Base-by-base conservation (phyloP, 2,329 filamentous ascomycete genomes). In the Sodiomyces alkalinus region DNA sequence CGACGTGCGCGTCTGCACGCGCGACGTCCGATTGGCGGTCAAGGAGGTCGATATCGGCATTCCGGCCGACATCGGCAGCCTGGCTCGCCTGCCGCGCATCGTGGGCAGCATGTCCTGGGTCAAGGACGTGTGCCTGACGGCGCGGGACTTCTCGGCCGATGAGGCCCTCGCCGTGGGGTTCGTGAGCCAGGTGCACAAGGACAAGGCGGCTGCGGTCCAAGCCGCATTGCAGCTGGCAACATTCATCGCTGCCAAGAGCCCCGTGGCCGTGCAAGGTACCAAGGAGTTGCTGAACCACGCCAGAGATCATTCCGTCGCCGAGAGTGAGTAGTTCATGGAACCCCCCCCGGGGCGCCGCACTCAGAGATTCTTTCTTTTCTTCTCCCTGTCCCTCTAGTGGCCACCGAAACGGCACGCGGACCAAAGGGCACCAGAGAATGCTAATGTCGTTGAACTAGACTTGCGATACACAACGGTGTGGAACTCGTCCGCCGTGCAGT, bases 241-340 rank as follows among this genome's bases (percentile, higher is more conserved):
- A 8, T 42, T 73, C 43, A 68, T 94, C 33, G 79, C 80, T 17
- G 58, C 50, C 12, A 94, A 94, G 66, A 90, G 80, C 45, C 87
- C 87, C 0, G 74, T 96, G 14, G 85, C 83, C 2, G 80, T 87
- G 38, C 72, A 83, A 57, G 77, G 80, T 5, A 92, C 85, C 7
- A 93, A 93, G 60, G 80, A 90, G 55, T 54, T 92, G 36, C 48
- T 93, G 46, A 85, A 90, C 51, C 82, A 77, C 46, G 79, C 76
- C 19, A 66, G 81, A 42, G 86, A 92, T 50, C 72, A 85, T 48
- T 62, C 65, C 3, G 71, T 92, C 17, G 69, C 68, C 25, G 83
- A 92, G 41, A 82, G 76, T 76, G 49, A 46, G 68, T 63, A 14
- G 17, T 15, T 28, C 11, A 7, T 7, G 5, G 13, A 5, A 4